Evolutionary conservation across 2,329 filamentous ascomycete genomes (phyloP).

Genomic region (Talaromyces sp.): DNA sequence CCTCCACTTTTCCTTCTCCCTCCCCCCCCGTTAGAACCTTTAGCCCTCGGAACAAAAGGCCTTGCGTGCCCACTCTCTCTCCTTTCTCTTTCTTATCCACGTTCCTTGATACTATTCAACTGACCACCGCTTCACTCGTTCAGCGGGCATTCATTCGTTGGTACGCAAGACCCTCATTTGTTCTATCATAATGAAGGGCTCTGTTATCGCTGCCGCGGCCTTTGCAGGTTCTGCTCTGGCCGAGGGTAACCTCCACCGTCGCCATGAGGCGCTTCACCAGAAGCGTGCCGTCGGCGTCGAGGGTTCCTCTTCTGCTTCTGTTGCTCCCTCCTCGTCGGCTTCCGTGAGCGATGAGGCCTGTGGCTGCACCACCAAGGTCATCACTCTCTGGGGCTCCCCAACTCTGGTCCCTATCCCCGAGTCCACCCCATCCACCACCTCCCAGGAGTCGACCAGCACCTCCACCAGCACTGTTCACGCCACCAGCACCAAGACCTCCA

Average conservation of each 20-base stretch:
- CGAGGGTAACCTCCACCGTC: conserved; percentile 60
- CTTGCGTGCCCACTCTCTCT: conserved; percentile 24
- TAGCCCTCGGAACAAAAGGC: conserved; percentile 28
- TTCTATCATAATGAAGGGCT: conserved; percentile 70
- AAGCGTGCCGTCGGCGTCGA: conserved; percentile 45
- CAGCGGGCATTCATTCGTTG: conserved; percentile 76
- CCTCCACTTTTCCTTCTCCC: conserved; percentile 15
- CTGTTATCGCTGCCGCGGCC: conserved; percentile 61
- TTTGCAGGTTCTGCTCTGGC: conserved; percentile 56
- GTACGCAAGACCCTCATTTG: conserved; percentile 11
- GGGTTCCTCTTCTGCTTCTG: conserved; percentile 11
- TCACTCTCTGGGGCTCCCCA: conserved; percentile 68
- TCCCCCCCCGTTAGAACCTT: conserved; percentile 13
- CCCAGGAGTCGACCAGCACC: conserved; percentile 26
- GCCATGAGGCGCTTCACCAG: conserved; percentile 60
- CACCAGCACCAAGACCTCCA: conserved; percentile 35
- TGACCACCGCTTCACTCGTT: conserved; percentile 60
- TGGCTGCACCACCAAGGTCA: conserved; percentile 74
- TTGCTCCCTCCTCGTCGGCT: conserved; percentile 7
- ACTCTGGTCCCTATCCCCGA: conserved; percentile 51
- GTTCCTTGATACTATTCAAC: conserved; percentile 21
- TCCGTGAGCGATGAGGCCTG: conserved; percentile 52
- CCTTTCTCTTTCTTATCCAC: conserved; percentile 13
- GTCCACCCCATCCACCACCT: too few species aligned
- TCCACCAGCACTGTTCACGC: conserved; percentile 39